phyloP scores from a whole-genome alignment of 495 filamentous ascomycete genomes.

The Aspergillus conjunctus region DNA sequence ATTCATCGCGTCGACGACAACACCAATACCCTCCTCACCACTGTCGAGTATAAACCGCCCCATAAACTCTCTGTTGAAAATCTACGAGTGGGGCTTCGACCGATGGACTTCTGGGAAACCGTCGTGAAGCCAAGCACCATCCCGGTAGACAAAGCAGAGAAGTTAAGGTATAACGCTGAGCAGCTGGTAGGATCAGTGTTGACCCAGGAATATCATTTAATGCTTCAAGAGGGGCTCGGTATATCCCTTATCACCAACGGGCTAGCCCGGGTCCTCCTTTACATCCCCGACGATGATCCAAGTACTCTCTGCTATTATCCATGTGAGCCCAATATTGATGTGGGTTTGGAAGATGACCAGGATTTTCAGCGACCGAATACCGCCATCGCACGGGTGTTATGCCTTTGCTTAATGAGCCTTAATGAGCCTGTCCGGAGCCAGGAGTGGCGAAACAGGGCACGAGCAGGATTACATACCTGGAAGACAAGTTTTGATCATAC shows the following conservation, averaged over 20 bases:
- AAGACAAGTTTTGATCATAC: conserved; percentile 21
- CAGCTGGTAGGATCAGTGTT: too few relatives aligned
- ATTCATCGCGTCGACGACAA: conserved; percentile 13
- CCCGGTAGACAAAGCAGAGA: too few relatives aligned
- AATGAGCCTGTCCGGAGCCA: conserved; percentile 24
- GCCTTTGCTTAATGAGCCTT: conserved; percentile 28
- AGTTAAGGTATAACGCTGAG: too few relatives aligned
- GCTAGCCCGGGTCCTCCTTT: conserved; percentile 35
- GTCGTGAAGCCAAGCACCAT: too few relatives aligned
- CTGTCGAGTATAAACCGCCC: conserved; percentile 24
- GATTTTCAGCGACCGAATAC: conserved; percentile 8
- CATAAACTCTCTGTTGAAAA: too few relatives aligned
- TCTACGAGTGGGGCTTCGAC: too few relatives aligned
- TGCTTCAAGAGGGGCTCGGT: conserved; percentile 36
- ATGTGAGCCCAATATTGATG: conserved; percentile 35
- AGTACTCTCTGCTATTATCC: conserved; percentile 42
- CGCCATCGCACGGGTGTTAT: conserved; percentile 20
- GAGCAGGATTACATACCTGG: conserved; percentile 23
- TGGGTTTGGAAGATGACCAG: conserved; percentile 14
- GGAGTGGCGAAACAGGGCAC: conserved; percentile 30
- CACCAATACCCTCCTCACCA: conserved; percentile 31
- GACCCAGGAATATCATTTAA: conserved; percentile 37
- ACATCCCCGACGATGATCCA: conserved; percentile 35
- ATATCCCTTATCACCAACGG: conserved; percentile 38
- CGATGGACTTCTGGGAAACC: too few relatives aligned